Evolutionary conservation across 805 yeast genomes (phyloP), one percentile per base, ranked within the genome.

Genomic region (Wickerhamomyces sydowiorum): DNA sequence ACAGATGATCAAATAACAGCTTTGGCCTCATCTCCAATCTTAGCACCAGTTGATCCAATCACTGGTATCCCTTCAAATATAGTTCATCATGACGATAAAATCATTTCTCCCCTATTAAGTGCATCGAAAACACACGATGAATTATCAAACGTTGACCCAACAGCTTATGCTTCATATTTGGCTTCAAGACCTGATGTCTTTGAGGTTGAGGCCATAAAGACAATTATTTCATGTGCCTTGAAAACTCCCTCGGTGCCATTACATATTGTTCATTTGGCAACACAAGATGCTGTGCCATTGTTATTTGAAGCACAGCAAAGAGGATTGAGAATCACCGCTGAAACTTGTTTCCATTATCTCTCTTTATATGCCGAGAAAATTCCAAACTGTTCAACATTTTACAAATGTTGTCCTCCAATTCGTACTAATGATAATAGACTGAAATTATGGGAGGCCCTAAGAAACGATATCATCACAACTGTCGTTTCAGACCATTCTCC

Each of bases 401-500:
- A 75, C 73, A 90, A 90, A 64, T 91, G 96, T 59, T 91, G 96
- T 61, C 98, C 98, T 1, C 98, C 98, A 2, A 90, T 90, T 50
- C 70, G 98, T 46, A 69, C 84, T 1, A 80, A 82, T 48, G 71
- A 72, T 35, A 91, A 91, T 61, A 73, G 93, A 50, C 62, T 71
- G 34, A 69, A 74, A 29, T 72, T 90, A 36, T 91, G 97, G 97
- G 65, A 73, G 43, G 97, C 91, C 0, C 67, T 91, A 27, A 60
- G 75, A 41, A 71, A 72, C 19, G 80, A 78, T 29, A 66, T 80
- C 25, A 82, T 90, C 46, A 76, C 86, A 14, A 80, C 96, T 3
- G 95, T 90, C 5, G 97, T 91, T 7, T 85, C 95, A 12, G 98
- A 90, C 61, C 98, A 90, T 64, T 86, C 96, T 4, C 98, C 97